These are phyloP conservation scores for Albophoma yamanashiensis DNA, from an alignment of 2,329 filamentous ascomycete genomes.

Conservation along the genomic window DNA sequence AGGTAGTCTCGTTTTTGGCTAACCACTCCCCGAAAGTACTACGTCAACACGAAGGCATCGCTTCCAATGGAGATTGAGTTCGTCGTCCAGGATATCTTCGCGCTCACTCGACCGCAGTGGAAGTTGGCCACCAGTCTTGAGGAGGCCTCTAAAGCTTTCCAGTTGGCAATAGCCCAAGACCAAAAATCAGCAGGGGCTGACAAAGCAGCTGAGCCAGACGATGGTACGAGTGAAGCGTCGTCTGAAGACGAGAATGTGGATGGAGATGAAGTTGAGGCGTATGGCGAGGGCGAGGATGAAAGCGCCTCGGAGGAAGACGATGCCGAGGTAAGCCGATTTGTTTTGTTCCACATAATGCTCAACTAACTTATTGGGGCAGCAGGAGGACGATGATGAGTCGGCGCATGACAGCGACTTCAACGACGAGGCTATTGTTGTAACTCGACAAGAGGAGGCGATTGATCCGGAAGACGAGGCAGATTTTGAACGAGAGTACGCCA, in stretches of 20 bases:
- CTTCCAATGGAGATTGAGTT: slow-evolving; percentile 97
- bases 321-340: slow-evolving; percentile 32
- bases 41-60: slow-evolving; percentile 80
- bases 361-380: slow-evolving; percentile 4
- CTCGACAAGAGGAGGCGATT: slow-evolving; percentile 76
- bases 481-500: slow-evolving; percentile 94
- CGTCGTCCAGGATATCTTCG: slow-evolving; percentile 85
- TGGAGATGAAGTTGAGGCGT: slow-evolving; percentile 51
- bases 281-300: slow-evolving; percentile 49
- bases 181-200: slow-evolving; percentile 71
- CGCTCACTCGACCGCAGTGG: slow-evolving; percentile 81
- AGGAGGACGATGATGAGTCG: slow-evolving; percentile 39
- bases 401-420: slow-evolving; percentile 54
- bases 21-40: slow-evolving; percentile 50
- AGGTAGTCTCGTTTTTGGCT: not conserved
- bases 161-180: slow-evolving; percentile 80
- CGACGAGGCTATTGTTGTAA: slow-evolving; percentile 87
- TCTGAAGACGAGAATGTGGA: slow-evolving; percentile 70
- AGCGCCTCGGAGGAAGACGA: slow-evolving; percentile 52
- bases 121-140: slow-evolving; percentile 71
- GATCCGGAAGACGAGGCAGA: slow-evolving; percentile 94
- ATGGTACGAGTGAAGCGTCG: slow-evolving; percentile 56
- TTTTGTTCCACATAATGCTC: not conserved
- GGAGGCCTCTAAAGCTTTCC: slow-evolving; percentile 75
- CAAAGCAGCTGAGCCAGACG: slow-evolving; percentile 59